These are phyloP conservation scores for Tuber borchii DNA, from an alignment of 495 filamentous ascomycete genomes.

Conservation along the genomic window DNA sequence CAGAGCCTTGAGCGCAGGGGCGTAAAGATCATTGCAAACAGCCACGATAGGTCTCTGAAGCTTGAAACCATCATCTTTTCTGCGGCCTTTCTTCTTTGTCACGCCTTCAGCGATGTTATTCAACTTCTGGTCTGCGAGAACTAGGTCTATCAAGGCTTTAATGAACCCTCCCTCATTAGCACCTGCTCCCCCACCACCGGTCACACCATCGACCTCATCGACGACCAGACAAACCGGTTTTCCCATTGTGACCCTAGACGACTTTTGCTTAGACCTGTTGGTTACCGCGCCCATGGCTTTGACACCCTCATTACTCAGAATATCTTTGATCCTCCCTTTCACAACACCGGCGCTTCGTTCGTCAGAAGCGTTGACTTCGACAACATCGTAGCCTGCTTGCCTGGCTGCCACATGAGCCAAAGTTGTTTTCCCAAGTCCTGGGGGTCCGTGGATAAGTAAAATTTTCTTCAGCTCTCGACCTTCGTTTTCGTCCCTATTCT, in stretches of 20 bases:
- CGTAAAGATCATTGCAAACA: conserved; percentile 98
- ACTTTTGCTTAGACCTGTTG: conserved; percentile 47
- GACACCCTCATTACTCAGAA: conserved; percentile 84
- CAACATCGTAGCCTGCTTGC: conserved; percentile 90
- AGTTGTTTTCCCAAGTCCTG: conserved; percentile 92
- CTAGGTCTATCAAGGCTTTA: conserved; percentile 85
- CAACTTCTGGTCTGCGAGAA: conserved; percentile 69
- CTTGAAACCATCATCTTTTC: conserved; percentile 71
- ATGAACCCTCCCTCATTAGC: conserved; percentile 80
- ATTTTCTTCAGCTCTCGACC: conserved; percentile 75
- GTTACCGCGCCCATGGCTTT: conserved; percentile 67
- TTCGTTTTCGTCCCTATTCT: conserved; percentile 48
- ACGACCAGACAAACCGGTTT: conserved; percentile 88
- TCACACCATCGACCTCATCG: conserved; percentile 93
- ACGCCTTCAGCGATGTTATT: conserved; percentile 20
- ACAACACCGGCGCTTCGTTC: conserved; percentile 73
- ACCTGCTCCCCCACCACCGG: conserved; percentile 57
- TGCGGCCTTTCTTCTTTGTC: conserved; percentile 45
- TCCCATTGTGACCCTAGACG: conserved; percentile 64
- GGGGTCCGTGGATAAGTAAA: conserved; percentile 79
- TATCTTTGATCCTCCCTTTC: conserved; percentile 78
- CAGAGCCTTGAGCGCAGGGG: conserved; percentile 75
- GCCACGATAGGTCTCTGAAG: conserved; percentile 81
- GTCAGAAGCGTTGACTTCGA: conserved; percentile 83
- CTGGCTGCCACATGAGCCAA: conserved; percentile 90